These are phyloP conservation scores for Penicillium sp. DNA, from an alignment of 2,329 filamentous ascomycete genomes.

Conservation along the genomic window DNA sequence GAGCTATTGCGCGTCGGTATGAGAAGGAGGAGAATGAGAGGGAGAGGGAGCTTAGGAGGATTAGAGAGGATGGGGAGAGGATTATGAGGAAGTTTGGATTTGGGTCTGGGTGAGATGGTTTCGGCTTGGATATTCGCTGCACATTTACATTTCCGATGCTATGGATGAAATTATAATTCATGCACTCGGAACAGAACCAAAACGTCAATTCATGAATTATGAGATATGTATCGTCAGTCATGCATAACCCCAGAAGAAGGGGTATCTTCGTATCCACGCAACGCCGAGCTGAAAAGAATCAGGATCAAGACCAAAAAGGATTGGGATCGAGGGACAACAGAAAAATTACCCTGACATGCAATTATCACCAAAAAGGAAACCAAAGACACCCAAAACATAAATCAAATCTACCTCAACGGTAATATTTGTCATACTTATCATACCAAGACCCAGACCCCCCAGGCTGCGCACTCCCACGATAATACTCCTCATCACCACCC, in stretches of 20 bases:
- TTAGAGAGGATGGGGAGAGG: slow-evolving; percentile 28
- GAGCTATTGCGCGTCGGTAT: slow-evolving; percentile 33
- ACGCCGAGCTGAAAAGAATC: slow-evolving; percentile 12
- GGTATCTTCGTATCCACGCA: slow-evolving; percentile 22
- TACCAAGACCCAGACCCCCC: slow-evolving; percentile 19
- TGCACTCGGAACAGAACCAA: background rate
- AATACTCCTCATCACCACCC: slow-evolving; percentile 40
- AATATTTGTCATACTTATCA: slow-evolving; percentile 24
- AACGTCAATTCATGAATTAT: slow-evolving; percentile 1
- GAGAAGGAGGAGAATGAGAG: slow-evolving; percentile 44
- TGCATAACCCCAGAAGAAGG: slow-evolving; percentile 12
- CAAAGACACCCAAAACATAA: background rate
- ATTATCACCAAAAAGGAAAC: background rate
- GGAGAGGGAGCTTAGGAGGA: slow-evolving; percentile 29
- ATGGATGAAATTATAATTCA: background rate
- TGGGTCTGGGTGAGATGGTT: background rate
- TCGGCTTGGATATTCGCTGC: background rate
- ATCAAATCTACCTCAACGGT: slow-evolving; percentile 20
- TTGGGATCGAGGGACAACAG: background rate
- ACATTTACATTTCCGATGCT: background rate
- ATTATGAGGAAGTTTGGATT: slow-evolving; percentile 22
- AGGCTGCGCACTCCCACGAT: slow-evolving; percentile 31
- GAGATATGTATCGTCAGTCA: slow-evolving; percentile 17
- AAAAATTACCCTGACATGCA: background rate
- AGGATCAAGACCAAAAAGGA: slow-evolving; percentile 1